These are phyloP conservation scores for Kluyveromyces sp. DNA, from an alignment of 1,139 yeast species.

Conservation along the genomic window DNA sequence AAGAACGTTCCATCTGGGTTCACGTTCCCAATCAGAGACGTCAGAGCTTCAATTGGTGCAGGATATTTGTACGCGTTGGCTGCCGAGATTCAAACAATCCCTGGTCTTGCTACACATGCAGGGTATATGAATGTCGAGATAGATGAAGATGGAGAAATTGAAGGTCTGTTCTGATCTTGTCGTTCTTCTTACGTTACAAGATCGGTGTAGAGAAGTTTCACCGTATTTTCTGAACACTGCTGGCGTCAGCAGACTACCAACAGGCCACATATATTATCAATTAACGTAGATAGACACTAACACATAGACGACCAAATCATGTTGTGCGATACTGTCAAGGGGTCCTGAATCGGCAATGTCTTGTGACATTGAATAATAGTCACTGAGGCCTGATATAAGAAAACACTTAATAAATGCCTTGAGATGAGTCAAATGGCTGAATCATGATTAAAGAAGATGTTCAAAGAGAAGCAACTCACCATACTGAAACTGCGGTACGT, in stretches of 20 bases:
- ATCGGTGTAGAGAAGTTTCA: too few species aligned
- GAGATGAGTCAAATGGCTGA: background rate
- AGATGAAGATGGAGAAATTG: constrained; percentile 70
- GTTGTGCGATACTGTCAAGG: background rate
- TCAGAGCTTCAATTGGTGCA: constrained; percentile 75
- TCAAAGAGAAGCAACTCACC: background rate
- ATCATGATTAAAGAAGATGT: background rate
- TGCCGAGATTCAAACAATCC: constrained; percentile 78
- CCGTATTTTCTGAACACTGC: too few species aligned
- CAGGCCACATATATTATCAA: background rate
- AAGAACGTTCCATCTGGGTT: constrained; percentile 79
- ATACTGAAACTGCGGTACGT: too few species aligned
- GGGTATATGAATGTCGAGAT: constrained; percentile 84
- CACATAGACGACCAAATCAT: background rate
- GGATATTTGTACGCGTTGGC: constrained; percentile 78
- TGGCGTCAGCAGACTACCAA: too few species aligned
- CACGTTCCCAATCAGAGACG: constrained; percentile 72
- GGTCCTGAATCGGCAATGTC: background rate
- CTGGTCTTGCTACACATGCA: constrained; percentile 76
- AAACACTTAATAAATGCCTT: background rate
- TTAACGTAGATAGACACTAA: background rate
- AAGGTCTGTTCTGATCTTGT: constrained; percentile 53
- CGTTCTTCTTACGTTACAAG: background rate
- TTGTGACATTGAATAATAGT: too few species aligned
- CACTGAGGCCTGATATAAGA: too few species aligned